Evolutionary conservation across 75 land plant species (phyloP), one percentile per base, ranked within the genome.

Genomic region (Isoetes taiwanensis): DNA sequence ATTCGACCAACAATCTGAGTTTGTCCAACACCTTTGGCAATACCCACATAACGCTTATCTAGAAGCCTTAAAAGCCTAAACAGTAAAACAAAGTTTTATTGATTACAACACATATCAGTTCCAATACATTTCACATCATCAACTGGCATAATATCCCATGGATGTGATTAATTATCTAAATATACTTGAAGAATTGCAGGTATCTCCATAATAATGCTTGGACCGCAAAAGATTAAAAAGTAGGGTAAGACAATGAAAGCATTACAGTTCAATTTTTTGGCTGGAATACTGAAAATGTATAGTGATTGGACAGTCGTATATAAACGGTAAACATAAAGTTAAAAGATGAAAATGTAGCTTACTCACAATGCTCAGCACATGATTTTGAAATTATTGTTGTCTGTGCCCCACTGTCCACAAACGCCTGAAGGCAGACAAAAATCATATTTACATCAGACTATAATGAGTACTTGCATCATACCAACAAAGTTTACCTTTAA

Each of bases 361-460:
- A 90, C 94, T 94, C 97, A 69, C 97, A 91, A 25, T 88, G 80
- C 63, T 91, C 94, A 31, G 97, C 97, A 67, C 97, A 91, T 54
- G 70, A 72, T 69, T 79, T 91, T 30, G 97, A 91, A 61, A 91
- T 91, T 24, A 91, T 91, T 35, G 97, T 91, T 43, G 77, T 80
- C 57, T 91, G 97, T 25, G 97, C 97, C 43, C 97, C 97, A 80
- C 97, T 91, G 61, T 91, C 97, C 30, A 91, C 87, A 83, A 91
- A 91, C 32, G 97, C 97, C 95, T 88, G 71, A 56, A 68, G 68
- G 30, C 28, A 14, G 63, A 6, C 6, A 46, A 46, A 8, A 46
- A 16, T n/a, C 6, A 46, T 46, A 21, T 16, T 1, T 1, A 65
- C 0, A 24, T 21, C 19, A 38, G 28, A 30, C 6, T 12, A 23